Conservation (phyloP, 768 basidiomycete species). For the Pleurotus eryngii region DNA sequence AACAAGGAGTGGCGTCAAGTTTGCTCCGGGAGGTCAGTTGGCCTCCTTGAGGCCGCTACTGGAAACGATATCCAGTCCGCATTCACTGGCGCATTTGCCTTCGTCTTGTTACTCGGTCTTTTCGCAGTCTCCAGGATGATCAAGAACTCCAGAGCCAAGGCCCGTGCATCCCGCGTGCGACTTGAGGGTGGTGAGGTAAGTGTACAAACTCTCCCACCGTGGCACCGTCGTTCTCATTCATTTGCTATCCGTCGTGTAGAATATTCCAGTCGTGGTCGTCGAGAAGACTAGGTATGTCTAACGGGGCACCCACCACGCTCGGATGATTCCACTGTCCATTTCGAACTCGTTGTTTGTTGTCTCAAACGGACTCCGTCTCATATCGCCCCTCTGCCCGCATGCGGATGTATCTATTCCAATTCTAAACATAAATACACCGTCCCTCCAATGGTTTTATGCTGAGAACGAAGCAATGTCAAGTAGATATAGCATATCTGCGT, state of each 20-base stretch:
- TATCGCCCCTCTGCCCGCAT: neutral
- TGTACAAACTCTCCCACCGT: constrained; percentile 11
- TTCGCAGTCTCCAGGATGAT: constrained; percentile 34
- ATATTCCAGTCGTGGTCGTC: neutral
- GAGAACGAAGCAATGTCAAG: no score
- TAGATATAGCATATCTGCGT: no score
- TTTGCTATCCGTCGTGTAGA: neutral
- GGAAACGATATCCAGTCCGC: constrained; percentile 24
- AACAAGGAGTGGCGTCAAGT: constrained; percentile 53
- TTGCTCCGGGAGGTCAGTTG: constrained; percentile 31
- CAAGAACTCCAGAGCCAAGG: constrained; percentile 36
- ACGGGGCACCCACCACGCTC: no score
- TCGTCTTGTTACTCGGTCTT: constrained; percentile 35
- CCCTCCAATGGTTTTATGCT: no score
- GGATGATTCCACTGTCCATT: no score
- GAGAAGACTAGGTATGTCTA: neutral
- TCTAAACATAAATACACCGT: no score
- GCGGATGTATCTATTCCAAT: no score
- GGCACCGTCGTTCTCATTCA: neutral
- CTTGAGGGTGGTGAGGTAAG: constrained; percentile 50
- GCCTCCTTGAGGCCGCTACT: constrained; percentile 22
- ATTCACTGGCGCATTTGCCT: constrained; percentile 34
- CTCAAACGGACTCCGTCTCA: neutral
- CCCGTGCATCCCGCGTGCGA: constrained; percentile 34
- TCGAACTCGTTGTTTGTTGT: neutral